Conservation (phyloP, 192 early-diverging fungal genomes). For the Backusella parvicylindrica region DNA sequence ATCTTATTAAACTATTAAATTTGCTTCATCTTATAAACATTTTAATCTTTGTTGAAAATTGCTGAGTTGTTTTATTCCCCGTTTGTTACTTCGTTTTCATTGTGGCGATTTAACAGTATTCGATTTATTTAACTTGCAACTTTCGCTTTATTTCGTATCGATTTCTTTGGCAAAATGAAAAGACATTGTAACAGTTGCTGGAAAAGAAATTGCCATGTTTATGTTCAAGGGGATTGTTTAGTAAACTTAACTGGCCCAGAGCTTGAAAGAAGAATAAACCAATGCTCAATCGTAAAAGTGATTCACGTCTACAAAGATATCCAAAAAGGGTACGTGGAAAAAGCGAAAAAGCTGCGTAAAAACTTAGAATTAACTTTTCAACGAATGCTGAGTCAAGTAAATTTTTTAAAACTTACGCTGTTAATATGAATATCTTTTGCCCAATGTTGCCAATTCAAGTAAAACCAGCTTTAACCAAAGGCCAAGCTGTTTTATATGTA, state of each 20-base stretch:
- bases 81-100: too few relatives aligned
- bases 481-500: not conserved
- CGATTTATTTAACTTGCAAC: too few relatives aligned
- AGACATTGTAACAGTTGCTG: not conserved
- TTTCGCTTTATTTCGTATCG: too few relatives aligned
- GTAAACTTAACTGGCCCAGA: not conserved
- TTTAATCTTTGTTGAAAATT: too few relatives aligned
- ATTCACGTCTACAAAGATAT: not conserved
- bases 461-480: constrained; percentile 8
- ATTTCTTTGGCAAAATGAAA: not conserved
- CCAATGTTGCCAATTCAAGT: constrained; percentile 8
- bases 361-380: constrained; percentile 18
- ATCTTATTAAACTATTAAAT: too few relatives aligned
- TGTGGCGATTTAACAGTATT: too few relatives aligned
- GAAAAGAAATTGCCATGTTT: not conserved
- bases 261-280: not conserved
- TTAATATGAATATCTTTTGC: not conserved
- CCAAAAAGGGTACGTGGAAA: constrained; percentile 4
- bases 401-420: constrained; percentile 6
- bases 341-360: constrained; percentile 12
- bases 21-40: too few relatives aligned
- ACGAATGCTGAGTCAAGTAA: constrained; percentile 1
- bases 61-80: too few relatives aligned
- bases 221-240: not conserved
- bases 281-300: not conserved